Evolutionary conservation across 163 green algal genomes (phyloP).

Genomic region (Chloromonas sp.): DNA sequence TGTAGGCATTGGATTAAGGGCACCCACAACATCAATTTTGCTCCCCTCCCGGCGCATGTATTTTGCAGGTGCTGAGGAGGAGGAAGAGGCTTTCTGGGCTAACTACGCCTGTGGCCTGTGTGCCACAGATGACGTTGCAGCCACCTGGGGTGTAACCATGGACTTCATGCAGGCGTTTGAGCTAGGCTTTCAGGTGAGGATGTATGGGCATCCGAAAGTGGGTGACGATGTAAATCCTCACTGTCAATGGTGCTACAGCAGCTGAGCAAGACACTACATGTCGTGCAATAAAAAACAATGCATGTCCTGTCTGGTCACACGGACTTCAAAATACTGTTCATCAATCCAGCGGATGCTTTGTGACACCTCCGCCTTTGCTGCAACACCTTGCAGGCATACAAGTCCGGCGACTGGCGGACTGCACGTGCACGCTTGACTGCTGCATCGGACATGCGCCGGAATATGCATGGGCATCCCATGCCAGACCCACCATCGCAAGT

Average conservation of each 20-base stretch:
- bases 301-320: constrained; percentile 4
- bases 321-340: background rate
- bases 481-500: constrained; percentile 63
- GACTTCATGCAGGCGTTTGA: constrained; percentile 53
- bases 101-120: constrained; percentile 62
- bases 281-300: background rate
- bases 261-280: too few species aligned
- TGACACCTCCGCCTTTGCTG: too few species aligned
- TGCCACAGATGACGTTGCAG: constrained; percentile 32
- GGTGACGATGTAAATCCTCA: background rate
- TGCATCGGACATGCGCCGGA: constrained; percentile 20
- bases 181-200: constrained; percentile 23
- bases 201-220: background rate
- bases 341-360: too few species aligned
- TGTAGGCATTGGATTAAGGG: background rate
- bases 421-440: constrained; percentile 38
- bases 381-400: constrained; percentile 34
- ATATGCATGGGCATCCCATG: constrained; percentile 29
- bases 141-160: constrained; percentile 30
- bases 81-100: constrained; percentile 35
- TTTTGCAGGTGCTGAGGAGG: constrained; percentile 9
- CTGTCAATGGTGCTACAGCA: background rate
- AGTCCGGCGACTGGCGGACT: constrained; percentile 39
- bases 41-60: background rate
- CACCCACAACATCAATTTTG: background rate